Base-by-base conservation (phyloP, 2,329 filamentous ascomycete genomes). In the Coniella lustricola region DNA sequence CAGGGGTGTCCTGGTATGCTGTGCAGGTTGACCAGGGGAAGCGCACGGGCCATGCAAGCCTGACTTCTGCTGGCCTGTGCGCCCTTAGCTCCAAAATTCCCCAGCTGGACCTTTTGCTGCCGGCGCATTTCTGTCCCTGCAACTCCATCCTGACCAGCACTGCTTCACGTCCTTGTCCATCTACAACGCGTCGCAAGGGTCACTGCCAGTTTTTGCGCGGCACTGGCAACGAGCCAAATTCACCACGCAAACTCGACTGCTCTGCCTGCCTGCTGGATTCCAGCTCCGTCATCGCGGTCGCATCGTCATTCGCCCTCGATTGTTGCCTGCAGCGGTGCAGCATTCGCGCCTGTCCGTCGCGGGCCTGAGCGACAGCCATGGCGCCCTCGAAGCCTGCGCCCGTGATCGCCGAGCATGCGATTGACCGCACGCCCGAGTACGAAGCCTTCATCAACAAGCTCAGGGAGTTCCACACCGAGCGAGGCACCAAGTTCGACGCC, bases 391-490 rank as follows among this genome's bases (percentile, higher is more conserved):
- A 62, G 50, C 40, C 40, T 18, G 40, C 18, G 10, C 12, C 16
- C 9, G n/a, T 25, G 4, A 55, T 25, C 7, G 36, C 45, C 2
- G 55, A 64, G 53, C 66, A 68, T 43, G 61, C 60, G 16, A 79
- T 84, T 65, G 76, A 82, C 46, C 73, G 75, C 50, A 82, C 79
- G 3, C 69, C 77, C 44, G 87, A 93, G 67, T 89, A 89, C 67
- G 78, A 84, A 48, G 81, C 86, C 37, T 94, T 95, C 64, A 85
- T 94, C 61, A 73, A 77, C 57, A 81, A 84, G 60, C 70, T 94
- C 49, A 76, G 74, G 44, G 79, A 74, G 40, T 94, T 88, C 62
- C 88, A 94, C 66, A 75, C 83, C 58, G 81, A 87, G 65, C 80
- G 89, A 68, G 88, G 88, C 47, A 94, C 87, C 7, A 69, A 74